Percentiles rank a stretch among this genome's conserved stretches.
Conservation (phyloP, 768 basidiomycete species). For the Naematelia encephala region DNA sequence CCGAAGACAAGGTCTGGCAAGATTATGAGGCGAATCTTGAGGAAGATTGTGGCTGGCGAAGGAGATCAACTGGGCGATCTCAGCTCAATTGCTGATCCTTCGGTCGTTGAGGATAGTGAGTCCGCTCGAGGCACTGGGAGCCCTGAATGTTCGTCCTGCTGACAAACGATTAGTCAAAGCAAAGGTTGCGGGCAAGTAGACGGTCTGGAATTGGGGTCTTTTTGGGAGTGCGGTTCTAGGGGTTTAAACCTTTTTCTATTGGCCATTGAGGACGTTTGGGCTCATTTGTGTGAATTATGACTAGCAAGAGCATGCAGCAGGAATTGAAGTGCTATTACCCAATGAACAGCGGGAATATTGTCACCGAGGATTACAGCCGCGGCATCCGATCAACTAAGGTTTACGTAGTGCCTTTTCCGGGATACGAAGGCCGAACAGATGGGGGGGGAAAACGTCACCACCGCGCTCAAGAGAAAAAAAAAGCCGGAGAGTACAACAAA, state of each 20-base stretch:
- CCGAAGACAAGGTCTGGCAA: constrained; percentile 96
- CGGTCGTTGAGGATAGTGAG: constrained; percentile 67
- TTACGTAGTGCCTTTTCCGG: background rate
- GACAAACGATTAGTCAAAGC: constrained; percentile 16
- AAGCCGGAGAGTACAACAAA: no score
- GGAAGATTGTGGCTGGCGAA: constrained; percentile 84
- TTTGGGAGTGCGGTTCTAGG: no score
- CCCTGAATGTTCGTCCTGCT: no score
- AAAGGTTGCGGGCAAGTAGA: constrained; percentile 14
- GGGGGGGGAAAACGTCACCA: no score
- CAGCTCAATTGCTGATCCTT: constrained; percentile 85
- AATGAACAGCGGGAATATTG: no score
- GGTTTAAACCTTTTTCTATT: background rate
- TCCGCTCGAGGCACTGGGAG: no score
- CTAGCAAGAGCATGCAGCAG: no score
- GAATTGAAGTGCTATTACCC: no score
- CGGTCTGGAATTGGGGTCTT: no score
- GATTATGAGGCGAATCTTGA: constrained; percentile 91
- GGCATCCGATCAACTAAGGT: background rate
- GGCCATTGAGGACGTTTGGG: background rate
- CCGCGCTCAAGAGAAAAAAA: no score
- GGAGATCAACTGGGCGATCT: constrained; percentile 90
- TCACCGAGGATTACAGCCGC: background rate
- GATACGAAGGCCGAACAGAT: background rate
- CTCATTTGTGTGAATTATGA: background rate